Evolutionary conservation across 1,139 yeast genomes (phyloP), one percentile per base, ranked within the genome.

Genomic region (Barnettozyma hawaiiensis): DNA sequence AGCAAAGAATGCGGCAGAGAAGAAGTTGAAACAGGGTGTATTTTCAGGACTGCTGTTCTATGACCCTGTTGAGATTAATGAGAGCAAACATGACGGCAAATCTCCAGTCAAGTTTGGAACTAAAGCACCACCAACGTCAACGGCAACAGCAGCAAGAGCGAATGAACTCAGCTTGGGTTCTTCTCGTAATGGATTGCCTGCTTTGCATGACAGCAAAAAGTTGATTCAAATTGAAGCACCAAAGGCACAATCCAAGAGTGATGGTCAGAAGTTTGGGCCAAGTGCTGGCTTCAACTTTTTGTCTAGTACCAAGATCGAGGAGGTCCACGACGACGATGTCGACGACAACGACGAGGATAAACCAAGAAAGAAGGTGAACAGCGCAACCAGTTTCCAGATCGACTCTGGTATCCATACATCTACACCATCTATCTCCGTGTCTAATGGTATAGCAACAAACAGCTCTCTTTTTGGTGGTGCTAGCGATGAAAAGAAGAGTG

Each of bases 261-360:
- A 36, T 16, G 37, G 39, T 10, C 40, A 44, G 19, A 40, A 37
- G 12, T 28, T 43, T 10, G 60, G 58, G 2, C 60, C 60, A 43
- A 57, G 60, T 45, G 53, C 60, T 7, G 60, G 60, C 1, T 57
- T 57, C 48, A 54, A 51, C 36, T 56, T 56, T 46, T 22, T 55
- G 34, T 31, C 32, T 9, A 22, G 16, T n/a, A n/a, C n/a, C 3
- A 33, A 33, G 21, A 27, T 26, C 26, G 37, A 37, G 8, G 35
- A 29, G 9, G 14, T 10, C 7, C 20, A 37, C 9, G 39, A 32
- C 8, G 14, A 27, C 4, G 20, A 32, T 7, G 14, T 21, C 4
- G 20, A 38, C 7, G n/a, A 21, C 4, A 35, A 41, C 3, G 29
- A 46, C 6, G 31, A 28, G 11, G 40, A 33, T 24, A 36, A 16